These are phyloP conservation scores for Xylaria telfairii DNA, from an alignment of 495 filamentous ascomycete genomes.

Conservation along the genomic window DNA sequence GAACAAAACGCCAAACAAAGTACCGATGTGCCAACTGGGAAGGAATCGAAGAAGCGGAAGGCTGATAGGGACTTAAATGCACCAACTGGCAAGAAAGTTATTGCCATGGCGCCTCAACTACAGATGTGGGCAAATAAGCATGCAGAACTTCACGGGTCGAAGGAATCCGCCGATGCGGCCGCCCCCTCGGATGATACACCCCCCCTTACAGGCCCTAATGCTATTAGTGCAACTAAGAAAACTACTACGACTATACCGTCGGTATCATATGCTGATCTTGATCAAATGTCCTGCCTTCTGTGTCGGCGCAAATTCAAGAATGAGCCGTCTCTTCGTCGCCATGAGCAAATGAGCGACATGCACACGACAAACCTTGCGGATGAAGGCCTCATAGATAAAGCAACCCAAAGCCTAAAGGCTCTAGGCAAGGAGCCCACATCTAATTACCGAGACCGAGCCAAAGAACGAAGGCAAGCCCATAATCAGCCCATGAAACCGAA, in stretches of 20 bases:
- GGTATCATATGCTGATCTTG: conserved; percentile 71
- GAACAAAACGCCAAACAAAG: conserved; percentile 45
- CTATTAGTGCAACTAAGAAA: conserved; percentile 26
- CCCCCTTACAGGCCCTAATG: conserved; percentile 33
- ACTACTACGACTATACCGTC: conserved; percentile 24
- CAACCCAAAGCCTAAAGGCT: conserved; percentile 58
- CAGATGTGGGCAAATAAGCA: conserved; percentile 90
- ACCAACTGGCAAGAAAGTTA: conserved; percentile 59
- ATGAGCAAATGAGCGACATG: conserved; percentile 77
- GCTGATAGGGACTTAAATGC: conserved; percentile 54
- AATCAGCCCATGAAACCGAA: conserved; percentile 66
- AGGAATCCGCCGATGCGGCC: conserved; percentile 29
- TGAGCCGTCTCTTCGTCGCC: conserved; percentile 69
- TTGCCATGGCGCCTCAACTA: conserved; percentile 68
- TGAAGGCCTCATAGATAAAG: conserved; percentile 62
- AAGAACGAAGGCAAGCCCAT: conserved; percentile 78
- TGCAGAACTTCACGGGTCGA: conserved; percentile 76
- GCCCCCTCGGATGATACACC: conserved; percentile 27
- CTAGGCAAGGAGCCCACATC: conserved; percentile 46
- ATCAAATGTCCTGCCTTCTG: conserved; percentile 75
- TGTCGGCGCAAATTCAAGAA: conserved; percentile 78
- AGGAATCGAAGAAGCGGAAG: conserved; percentile 77
- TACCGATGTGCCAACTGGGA: conserved; percentile 41
- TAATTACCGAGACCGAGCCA: conserved; percentile 82
- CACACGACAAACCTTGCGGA: conserved; percentile 75